Conservation (phyloP, 1,139 yeast genomes). For the Yamadazyma dendronema region DNA sequence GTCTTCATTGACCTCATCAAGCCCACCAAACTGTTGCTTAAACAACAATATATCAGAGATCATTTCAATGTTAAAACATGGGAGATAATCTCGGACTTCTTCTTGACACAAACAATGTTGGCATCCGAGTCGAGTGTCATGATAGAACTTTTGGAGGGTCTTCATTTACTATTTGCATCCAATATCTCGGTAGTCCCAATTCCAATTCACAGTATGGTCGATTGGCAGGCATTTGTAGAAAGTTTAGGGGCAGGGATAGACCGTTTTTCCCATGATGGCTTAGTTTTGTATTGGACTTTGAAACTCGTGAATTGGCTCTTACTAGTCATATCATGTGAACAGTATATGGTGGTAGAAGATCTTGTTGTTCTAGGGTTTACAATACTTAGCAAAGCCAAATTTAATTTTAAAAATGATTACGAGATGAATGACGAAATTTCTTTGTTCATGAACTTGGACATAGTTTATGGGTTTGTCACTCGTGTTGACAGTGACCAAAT, state of each 20-base stretch:
- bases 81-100: conserved; percentile 7
- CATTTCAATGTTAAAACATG: conserved; percentile 13
- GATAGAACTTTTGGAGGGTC: conserved; percentile 5
- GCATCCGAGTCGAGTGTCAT: neutral
- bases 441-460: conserved; percentile 13
- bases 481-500: neutral
- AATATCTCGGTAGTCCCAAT: conserved; percentile 1
- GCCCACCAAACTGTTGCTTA: conserved; percentile 9
- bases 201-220: neutral
- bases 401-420: conserved; percentile 7
- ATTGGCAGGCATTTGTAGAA: neutral
- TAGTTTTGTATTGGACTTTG: conserved; percentile 3
- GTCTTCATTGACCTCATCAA: conserved; percentile 10
- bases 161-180: conserved; percentile 6
- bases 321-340: conserved; percentile 8
- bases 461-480: conserved; percentile 5
- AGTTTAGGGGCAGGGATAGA: neutral
- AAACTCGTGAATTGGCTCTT: conserved; percentile 11
- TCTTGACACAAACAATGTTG: neutral
- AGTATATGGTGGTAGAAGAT: conserved; percentile 3
- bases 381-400: conserved; percentile 5
- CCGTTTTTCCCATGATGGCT: neutral
- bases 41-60: conserved; percentile 15
- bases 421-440: conserved; percentile 10
- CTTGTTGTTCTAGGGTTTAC: conserved; percentile 9